phyloP scores from a whole-genome alignment of 345 rosid species.

The Arabis hirsuta region DNA sequence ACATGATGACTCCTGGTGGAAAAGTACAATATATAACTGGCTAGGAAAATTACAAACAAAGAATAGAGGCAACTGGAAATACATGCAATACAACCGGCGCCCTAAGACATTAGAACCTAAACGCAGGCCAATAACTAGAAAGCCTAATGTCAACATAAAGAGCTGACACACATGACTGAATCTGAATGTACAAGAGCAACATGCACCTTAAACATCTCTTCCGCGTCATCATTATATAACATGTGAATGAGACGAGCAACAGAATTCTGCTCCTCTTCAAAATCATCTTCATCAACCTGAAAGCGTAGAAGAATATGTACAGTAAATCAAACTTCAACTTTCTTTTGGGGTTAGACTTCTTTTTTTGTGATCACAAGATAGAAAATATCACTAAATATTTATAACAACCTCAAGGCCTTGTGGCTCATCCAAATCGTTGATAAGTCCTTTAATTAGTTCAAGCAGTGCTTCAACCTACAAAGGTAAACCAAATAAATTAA shows the following conservation, averaged over 20 bases:
- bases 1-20: slow-evolving; percentile 19
- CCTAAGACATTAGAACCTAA: slow-evolving; percentile 5
- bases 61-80: slow-evolving; percentile 18
- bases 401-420: slow-evolving; percentile 64
- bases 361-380: slow-evolving; percentile 7
- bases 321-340: slow-evolving; percentile 14
- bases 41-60: slow-evolving; percentile 21
- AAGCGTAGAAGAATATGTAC: slow-evolving; percentile 17
- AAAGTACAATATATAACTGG: slow-evolving; percentile 15
- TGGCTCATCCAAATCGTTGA: slow-evolving; percentile 82
- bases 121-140: slow-evolving; percentile 29
- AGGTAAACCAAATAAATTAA: slow-evolving; percentile 25
- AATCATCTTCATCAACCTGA: slow-evolving; percentile 95
- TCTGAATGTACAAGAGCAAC: slow-evolving; percentile 28
- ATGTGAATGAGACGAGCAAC: slow-evolving; percentile 95
- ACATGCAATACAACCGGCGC: slow-evolving; percentile 8
- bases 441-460: slow-evolving; percentile 90
- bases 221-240: slow-evolving; percentile 82
- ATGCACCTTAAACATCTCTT: slow-evolving; percentile 96
- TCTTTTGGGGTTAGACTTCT: slow-evolving; percentile 2
- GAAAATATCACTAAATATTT: slow-evolving; percentile 27
- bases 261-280: slow-evolving; percentile 96
- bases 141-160: slow-evolving; percentile 30
- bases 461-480: slow-evolving; percentile 88
- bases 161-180: slow-evolving; percentile 27